Percentiles rank a stretch among this genome's conserved stretches.
phyloP scores from a whole-genome alignment of 805 yeast species.

The Cyberlindnera japonica region DNA sequence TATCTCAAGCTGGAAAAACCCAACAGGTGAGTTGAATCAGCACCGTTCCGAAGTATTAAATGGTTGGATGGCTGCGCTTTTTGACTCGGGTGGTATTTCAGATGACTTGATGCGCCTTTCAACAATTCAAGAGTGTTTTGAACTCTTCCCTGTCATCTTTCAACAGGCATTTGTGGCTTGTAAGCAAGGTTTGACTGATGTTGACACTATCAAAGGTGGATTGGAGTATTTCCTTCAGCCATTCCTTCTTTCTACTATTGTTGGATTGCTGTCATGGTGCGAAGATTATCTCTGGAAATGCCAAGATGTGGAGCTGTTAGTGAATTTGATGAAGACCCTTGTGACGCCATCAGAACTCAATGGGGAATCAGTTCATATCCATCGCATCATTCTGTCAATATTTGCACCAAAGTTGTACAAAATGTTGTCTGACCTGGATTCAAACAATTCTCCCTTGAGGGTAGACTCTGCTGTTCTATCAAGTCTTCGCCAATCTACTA shows the following conservation, averaged over 20 bases:
- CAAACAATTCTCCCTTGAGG: constrained; percentile 4
- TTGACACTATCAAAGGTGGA: constrained; percentile 66
- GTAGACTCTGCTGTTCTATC: constrained; percentile 21
- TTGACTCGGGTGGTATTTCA: constrained; percentile 80
- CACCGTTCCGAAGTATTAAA: constrained; percentile 37
- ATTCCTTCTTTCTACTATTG: constrained; percentile 56
- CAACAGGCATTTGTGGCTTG: constrained; percentile 67
- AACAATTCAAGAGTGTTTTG: constrained; percentile 61
- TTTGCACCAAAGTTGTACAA: constrained; percentile 20
- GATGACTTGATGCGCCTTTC: constrained; percentile 74
- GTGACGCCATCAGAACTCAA: constrained; percentile 40
- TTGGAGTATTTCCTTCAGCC: constrained; percentile 84
- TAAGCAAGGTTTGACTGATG: constrained; percentile 49
- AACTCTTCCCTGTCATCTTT: constrained; percentile 68
- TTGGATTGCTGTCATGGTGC: constrained; percentile 51
- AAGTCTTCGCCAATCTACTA: constrained; percentile 11
- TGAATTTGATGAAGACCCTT: constrained; percentile 37
- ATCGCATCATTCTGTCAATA: constrained; percentile 34
- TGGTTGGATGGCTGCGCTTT: constrained; percentile 78
- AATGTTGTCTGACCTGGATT: constrained; percentile 13
- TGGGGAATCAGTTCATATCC: constrained; percentile 44
- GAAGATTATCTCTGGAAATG: constrained; percentile 37
- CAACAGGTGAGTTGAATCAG: constrained; percentile 21
- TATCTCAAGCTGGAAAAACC: constrained; percentile 24
- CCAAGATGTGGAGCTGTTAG: constrained; percentile 33